phyloP scores from a whole-genome alignment of 2,329 filamentous ascomycete species.

The Grosmannia huntii region DNA sequence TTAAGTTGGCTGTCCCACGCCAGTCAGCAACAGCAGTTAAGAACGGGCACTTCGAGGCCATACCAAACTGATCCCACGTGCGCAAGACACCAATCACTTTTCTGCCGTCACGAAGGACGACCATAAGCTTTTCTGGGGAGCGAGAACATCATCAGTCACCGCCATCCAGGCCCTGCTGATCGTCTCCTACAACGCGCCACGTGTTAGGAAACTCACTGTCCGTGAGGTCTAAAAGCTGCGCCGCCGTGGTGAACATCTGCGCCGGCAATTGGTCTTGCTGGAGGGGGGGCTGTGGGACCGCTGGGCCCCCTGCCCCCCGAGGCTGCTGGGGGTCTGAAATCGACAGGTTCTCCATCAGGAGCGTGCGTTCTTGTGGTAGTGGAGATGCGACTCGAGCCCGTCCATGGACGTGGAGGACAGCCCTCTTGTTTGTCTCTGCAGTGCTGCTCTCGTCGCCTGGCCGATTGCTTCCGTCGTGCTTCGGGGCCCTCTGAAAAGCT shows the following conservation, averaged over 20 bases:
- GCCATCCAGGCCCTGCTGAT: not conserved
- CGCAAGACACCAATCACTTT: constrained; percentile 87
- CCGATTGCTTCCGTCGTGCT: not conserved
- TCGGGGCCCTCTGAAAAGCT: not conserved
- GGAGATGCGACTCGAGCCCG: not conserved
- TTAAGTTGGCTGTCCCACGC: constrained; percentile 63
- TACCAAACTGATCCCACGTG: constrained; percentile 98
- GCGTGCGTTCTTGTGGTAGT: not conserved
- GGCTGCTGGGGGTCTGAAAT: constrained; percentile 17
- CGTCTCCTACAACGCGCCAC: too few relatives aligned
- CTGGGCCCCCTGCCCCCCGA: constrained; percentile 17
- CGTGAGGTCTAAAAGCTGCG: constrained; percentile 87
- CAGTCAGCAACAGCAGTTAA: not conserved
- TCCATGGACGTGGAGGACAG: not conserved
- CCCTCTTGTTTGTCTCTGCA: not conserved
- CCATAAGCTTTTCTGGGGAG: constrained; percentile 75
- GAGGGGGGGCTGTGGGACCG: constrained; percentile 24
- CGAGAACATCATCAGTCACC: not conserved
- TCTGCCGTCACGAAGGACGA: constrained; percentile 81
- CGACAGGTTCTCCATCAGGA: constrained; percentile 20
- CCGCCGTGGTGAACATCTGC: constrained; percentile 97
- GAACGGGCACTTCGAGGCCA: not conserved
- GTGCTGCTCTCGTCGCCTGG: not conserved
- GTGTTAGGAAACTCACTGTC: constrained; percentile 60
- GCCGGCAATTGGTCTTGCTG: constrained; percentile 58